Evolutionary conservation across 2,329 filamentous ascomycete genomes (phyloP).

Genomic region (Hortaea sp.): DNA sequence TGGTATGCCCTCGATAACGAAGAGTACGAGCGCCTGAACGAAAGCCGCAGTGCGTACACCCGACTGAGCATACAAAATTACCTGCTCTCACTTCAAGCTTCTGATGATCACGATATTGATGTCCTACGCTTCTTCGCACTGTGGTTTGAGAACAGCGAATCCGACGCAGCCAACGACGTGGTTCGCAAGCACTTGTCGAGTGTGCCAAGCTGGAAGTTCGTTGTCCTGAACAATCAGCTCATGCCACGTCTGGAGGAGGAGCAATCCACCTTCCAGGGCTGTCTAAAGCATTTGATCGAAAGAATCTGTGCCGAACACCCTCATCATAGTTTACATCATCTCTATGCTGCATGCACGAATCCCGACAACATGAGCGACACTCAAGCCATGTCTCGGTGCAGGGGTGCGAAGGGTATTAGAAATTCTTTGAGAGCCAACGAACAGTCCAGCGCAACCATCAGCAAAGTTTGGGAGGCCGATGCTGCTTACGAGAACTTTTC

Average conservation of each 20-base stretch:
- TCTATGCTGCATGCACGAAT: constrained; percentile 67
- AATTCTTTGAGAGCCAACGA: constrained; percentile 47
- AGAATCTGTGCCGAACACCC: constrained; percentile 88
- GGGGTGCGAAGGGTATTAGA: constrained; percentile 61
- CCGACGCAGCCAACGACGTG: constrained; percentile 64
- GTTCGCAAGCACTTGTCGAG: constrained; percentile 59
- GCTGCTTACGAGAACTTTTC: constrained; percentile 55
- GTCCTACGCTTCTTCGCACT: constrained; percentile 84
- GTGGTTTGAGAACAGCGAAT: constrained; percentile 82
- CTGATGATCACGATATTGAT: constrained; percentile 81
- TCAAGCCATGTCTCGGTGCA: constrained; percentile 60
- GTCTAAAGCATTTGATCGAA: constrained; percentile 63
- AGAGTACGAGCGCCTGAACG: constrained; percentile 69
- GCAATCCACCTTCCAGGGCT: constrained; percentile 59
- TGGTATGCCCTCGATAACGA: constrained; percentile 87
- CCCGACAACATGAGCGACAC: constrained; percentile 53
- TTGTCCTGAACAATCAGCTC: constrained; percentile 85
- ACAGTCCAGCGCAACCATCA: constrained; percentile 51
- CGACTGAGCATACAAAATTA: constrained; percentile 88
- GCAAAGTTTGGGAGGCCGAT: constrained; percentile 63
- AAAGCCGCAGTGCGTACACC: constrained; percentile 73
- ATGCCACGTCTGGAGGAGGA: constrained; percentile 79
- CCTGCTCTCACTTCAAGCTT: constrained; percentile 70
- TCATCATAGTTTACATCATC: constrained; percentile 94
- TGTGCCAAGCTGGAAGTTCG: constrained; percentile 88